Evolutionary conservation across 805 yeast species (phyloP).

Genomic region (Schwanniomyces vanrijiae): DNA sequence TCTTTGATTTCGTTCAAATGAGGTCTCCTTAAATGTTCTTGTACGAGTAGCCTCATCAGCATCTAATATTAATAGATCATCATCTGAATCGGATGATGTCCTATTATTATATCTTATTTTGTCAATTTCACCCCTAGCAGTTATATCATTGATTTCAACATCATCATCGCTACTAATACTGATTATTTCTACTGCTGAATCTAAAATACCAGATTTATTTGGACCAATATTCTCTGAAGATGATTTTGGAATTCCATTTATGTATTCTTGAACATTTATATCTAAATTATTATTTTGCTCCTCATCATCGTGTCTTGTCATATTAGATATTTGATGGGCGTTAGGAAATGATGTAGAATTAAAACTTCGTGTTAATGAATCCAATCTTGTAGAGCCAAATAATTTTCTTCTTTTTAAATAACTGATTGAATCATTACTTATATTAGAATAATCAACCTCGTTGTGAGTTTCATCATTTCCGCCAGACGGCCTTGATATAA

Average conservation of each 20-base stretch:
- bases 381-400: neutral
- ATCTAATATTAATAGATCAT: slow-evolving; percentile 27
- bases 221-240: neutral
- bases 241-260: neutral
- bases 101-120: neutral
- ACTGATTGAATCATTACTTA: neutral
- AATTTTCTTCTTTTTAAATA: neutral
- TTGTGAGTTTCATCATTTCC: neutral
- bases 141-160: slow-evolving; percentile 4
- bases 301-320: neutral
- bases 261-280: neutral
- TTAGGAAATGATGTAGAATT: neutral
- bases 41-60: slow-evolving; percentile 28
- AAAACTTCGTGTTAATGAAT: neutral
- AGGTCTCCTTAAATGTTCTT: slow-evolving; percentile 23
- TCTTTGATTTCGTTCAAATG: slow-evolving; percentile 13
- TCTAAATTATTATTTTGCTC: neutral
- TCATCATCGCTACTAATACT: slow-evolving; percentile 6
- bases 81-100: slow-evolving; percentile 11
- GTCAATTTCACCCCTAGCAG: neutral
- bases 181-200: slow-evolving; percentile 6
- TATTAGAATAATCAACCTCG: neutral
- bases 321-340: neutral
- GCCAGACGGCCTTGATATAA: neutral
- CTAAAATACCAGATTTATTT: neutral